Evolutionary conservation across 768 basidiomycete species (phyloP).

Genomic region (Russula vinacea): DNA sequence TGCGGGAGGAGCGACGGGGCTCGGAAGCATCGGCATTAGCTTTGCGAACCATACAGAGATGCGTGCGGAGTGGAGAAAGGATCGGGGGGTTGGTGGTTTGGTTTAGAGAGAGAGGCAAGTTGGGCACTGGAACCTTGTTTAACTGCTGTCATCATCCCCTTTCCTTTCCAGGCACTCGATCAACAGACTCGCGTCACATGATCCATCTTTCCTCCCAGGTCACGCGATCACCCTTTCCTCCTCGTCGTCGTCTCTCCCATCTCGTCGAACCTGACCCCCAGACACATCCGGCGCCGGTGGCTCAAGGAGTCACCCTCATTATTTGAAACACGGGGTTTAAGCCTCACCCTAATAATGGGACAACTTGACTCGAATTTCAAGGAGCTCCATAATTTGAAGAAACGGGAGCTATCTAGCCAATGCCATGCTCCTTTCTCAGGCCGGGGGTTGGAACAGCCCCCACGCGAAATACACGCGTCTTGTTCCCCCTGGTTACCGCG

Average conservation of each 20-base stretch:
- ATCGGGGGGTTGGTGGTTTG: constrained; percentile 28
- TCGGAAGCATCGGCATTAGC: constrained; percentile 44
- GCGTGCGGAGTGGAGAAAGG: constrained; percentile 24
- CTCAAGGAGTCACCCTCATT: neutral
- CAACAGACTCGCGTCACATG: constrained; percentile 23
- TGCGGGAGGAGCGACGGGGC: constrained; percentile 72
- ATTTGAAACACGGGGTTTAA: constrained; percentile 1
- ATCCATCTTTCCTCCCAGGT: neutral
- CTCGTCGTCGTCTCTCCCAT: neutral
- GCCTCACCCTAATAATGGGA: neutral
- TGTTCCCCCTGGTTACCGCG: neutral
- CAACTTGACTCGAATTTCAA: constrained; percentile 5
- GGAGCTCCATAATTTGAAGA: neutral
- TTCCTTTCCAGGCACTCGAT: constrained; percentile 16
- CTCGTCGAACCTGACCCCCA: neutral
- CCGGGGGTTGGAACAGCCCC: constrained; percentile 12
- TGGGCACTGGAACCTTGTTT: constrained; percentile 29
- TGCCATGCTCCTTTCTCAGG: neutral
- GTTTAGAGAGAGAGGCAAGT: constrained; percentile 19
- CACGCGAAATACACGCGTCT: neutral
- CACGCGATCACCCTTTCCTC: neutral
- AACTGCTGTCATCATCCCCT: constrained; percentile 20
- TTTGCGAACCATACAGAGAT: constrained; percentile 63
- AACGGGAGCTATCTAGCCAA: neutral
- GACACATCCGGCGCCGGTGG: neutral